Conservation (phyloP, 805 yeast species). For the Suhomyces sp. region DNA sequence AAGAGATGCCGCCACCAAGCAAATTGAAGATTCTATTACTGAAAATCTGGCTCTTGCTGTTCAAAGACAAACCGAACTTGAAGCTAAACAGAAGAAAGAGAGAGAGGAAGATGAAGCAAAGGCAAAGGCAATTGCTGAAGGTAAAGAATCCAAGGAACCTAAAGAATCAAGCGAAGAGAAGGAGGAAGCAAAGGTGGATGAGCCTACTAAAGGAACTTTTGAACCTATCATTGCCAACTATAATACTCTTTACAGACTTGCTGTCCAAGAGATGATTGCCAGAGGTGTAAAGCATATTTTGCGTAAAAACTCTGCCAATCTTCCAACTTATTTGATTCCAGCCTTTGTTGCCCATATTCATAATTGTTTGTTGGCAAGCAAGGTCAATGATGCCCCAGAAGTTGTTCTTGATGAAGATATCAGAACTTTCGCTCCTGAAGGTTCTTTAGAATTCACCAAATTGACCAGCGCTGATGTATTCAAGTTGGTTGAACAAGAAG, state of each 20-base stretch:
- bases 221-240: constrained; percentile 45
- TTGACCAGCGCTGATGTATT: constrained; percentile 49
- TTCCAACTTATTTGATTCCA: constrained; percentile 59
- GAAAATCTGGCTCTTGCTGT: constrained; percentile 26
- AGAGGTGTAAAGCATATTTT: constrained; percentile 78
- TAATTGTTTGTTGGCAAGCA: constrained; percentile 62
- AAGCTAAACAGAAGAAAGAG: constrained; percentile 21
- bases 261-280: constrained; percentile 69
- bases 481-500: constrained; percentile 50
- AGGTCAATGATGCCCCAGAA: constrained; percentile 40
- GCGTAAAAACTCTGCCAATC: constrained; percentile 42
- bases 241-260: constrained; percentile 46
- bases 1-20: constrained; percentile 16
- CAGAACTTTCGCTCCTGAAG: constrained; percentile 40
- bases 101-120: constrained; percentile 24
- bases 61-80: constrained; percentile 28
- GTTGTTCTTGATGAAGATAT: constrained; percentile 44
- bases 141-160: constrained; percentile 29
- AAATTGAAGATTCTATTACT: constrained; percentile 18
- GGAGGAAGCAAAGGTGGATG: constrained; percentile 26
- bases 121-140: constrained; percentile 22
- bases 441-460: constrained; percentile 41
- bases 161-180: constrained; percentile 25
- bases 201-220: constrained; percentile 36
- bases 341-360: constrained; percentile 66